These are phyloP conservation scores for Hypoxylon sp. DNA, from an alignment of 2,329 filamentous ascomycete genomes.

Conservation along the genomic window DNA sequence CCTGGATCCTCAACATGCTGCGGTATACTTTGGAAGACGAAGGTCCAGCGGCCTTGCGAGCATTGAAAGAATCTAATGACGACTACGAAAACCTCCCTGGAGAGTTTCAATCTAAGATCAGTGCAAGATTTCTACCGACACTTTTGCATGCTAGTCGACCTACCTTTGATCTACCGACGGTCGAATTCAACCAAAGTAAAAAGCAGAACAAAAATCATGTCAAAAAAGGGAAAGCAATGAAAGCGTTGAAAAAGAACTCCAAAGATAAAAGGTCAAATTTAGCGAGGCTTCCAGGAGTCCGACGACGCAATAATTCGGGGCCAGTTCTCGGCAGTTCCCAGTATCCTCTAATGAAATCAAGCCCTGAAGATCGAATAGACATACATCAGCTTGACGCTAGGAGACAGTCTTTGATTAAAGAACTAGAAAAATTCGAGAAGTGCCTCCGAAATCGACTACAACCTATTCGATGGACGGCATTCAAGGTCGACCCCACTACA, in stretches of 20 bases:
- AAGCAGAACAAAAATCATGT: background rate
- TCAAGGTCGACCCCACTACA: background rate
- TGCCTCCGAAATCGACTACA: background rate
- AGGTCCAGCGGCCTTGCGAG: background rate
- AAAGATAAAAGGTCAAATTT: no score
- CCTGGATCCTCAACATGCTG: constrained; percentile 11
- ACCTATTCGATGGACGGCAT: no score
- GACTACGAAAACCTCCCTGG: background rate
- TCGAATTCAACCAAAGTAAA: background rate
- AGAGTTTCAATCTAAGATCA: background rate
- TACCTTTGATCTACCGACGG: no score
- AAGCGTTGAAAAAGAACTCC: background rate
- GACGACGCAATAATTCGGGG: no score
- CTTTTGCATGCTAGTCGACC: background rate
- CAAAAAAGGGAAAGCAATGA: background rate
- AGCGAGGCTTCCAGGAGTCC: no score
- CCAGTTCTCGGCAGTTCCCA: no score
- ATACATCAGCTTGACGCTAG: no score
- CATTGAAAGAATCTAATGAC: background rate
- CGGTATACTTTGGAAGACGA: constrained; percentile 8
- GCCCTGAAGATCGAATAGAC: no score
- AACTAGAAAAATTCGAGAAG: no score
- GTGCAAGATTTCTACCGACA: background rate
- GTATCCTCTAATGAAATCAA: no score
- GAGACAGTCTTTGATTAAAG: no score